Conservation (phyloP, 2,329 filamentous ascomycete species). For the Teratosphaeria epicoccoides region DNA sequence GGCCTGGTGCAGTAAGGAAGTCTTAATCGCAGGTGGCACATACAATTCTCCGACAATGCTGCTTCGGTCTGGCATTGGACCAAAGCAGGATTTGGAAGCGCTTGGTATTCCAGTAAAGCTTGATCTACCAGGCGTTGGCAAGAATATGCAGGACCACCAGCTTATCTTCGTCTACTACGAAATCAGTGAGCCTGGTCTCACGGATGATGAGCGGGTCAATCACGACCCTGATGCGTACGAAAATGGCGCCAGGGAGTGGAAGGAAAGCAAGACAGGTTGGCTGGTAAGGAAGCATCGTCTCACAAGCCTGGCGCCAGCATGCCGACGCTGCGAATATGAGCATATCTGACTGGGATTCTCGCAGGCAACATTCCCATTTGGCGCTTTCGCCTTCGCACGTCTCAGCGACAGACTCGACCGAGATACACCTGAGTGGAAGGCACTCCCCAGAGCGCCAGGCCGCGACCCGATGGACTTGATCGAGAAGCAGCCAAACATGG, state of each 20-base stretch:
- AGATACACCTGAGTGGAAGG: constrained; percentile 46
- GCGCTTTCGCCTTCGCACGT: constrained; percentile 51
- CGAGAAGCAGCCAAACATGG: constrained; percentile 47
- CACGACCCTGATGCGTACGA: constrained; percentile 40
- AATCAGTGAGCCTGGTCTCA: constrained; percentile 41
- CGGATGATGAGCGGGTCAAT: constrained; percentile 48
- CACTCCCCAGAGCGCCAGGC: constrained; percentile 33
- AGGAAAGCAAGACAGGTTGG: constrained; percentile 47
- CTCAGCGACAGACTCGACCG: constrained; percentile 47
- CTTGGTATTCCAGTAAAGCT: constrained; percentile 45
- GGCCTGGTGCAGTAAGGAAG: constrained; percentile 33
- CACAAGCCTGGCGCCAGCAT: no score
- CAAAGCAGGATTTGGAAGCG: constrained; percentile 40
- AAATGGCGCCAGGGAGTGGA: constrained; percentile 45
- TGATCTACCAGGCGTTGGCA: constrained; percentile 52
- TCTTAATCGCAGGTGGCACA: constrained; percentile 42
- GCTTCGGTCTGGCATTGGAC: constrained; percentile 52
- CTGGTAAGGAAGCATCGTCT: no score
- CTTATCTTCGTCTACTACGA: constrained; percentile 50
- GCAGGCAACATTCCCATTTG: constrained; percentile 50
- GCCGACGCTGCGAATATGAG: no score
- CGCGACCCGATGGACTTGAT: constrained; percentile 55
- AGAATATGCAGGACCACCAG: constrained; percentile 49
- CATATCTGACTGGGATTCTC: no score
- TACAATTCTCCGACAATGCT: constrained; percentile 52